Evolutionary conservation across 306 rosid species (phyloP).

Genomic region (cucumber (Cucumis sativus)): DNA sequence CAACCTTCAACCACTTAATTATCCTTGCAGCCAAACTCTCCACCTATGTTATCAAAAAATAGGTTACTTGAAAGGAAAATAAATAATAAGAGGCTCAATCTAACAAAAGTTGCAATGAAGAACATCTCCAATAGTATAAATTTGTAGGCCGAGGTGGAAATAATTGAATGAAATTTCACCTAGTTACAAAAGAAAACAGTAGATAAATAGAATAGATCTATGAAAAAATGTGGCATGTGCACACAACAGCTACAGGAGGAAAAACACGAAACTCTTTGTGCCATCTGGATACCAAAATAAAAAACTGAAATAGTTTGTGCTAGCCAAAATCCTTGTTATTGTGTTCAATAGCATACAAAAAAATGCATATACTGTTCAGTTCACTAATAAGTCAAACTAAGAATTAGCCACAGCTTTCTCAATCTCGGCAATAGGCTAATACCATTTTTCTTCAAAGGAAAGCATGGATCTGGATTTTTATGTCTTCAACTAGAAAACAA

Average conservation of each 20-base stretch:
- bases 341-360: background rate
- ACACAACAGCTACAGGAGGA: background rate
- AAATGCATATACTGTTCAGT: background rate
- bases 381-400: background rate
- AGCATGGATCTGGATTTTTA: background rate
- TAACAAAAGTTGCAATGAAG: background rate
- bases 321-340: background rate
- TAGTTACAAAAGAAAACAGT: background rate
- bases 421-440: background rate
- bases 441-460: background rate
- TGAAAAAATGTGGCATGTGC: background rate
- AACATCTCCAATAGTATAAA: background rate
- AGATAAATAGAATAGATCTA: background rate
- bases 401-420: background rate
- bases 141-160: background rate
- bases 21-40: slow-evolving; percentile 55
- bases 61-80: background rate
- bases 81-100: background rate
- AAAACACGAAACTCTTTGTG: background rate
- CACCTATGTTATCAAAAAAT: slow-evolving; percentile 31
- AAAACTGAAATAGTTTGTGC: background rate
- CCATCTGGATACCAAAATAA: background rate
- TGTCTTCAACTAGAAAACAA: background rate
- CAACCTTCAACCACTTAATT: slow-evolving; percentile 84
- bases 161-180: background rate